Evolutionary conservation across 2,329 filamentous ascomycete genomes (phyloP).

Genomic region (Paramyrothecium roridum): DNA sequence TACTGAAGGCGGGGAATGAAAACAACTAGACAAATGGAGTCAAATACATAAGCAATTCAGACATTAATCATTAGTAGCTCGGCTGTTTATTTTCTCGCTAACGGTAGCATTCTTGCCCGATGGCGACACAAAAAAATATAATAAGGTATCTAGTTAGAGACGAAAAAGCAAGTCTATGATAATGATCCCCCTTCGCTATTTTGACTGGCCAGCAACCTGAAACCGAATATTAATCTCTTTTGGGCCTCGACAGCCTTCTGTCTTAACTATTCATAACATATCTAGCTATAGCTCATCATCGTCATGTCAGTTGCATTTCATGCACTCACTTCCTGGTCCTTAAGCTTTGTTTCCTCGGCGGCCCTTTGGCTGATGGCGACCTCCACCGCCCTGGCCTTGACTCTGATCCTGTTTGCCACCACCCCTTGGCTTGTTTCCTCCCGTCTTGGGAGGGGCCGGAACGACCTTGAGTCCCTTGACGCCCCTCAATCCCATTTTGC

Average conservation of each 20-base stretch:
- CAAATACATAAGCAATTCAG: too few relatives aligned
- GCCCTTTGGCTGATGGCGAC: not conserved
- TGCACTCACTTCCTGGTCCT: not conserved
- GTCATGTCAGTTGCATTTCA: too few relatives aligned
- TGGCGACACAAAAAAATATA: not conserved
- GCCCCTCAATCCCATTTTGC: conserved; percentile 57
- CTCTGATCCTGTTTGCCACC: not conserved
- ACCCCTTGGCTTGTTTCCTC: conserved; percentile 14
- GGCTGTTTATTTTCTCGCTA: too few relatives aligned
- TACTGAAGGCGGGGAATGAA: too few relatives aligned
- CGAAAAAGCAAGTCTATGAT: too few relatives aligned
- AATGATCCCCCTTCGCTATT: too few relatives aligned
- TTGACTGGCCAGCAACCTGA: too few relatives aligned
- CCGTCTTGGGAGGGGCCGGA: conserved; percentile 34
- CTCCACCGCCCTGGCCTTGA: not conserved
- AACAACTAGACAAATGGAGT: too few relatives aligned
- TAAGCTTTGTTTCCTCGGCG: not conserved
- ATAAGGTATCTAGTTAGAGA: too few relatives aligned
- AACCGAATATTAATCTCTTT: too few relatives aligned
- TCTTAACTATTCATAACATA: not conserved
- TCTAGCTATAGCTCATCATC: too few relatives aligned
- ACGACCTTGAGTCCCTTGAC: conserved; percentile 44
- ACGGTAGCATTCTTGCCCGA: not conserved
- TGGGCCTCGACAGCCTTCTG: not conserved
- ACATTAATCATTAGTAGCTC: too few relatives aligned